Percentiles rank a stretch among this genome's conserved stretches.
phyloP scores from a whole-genome alignment of 2,329 filamentous ascomycete species.

The Mariannaea sp. region DNA sequence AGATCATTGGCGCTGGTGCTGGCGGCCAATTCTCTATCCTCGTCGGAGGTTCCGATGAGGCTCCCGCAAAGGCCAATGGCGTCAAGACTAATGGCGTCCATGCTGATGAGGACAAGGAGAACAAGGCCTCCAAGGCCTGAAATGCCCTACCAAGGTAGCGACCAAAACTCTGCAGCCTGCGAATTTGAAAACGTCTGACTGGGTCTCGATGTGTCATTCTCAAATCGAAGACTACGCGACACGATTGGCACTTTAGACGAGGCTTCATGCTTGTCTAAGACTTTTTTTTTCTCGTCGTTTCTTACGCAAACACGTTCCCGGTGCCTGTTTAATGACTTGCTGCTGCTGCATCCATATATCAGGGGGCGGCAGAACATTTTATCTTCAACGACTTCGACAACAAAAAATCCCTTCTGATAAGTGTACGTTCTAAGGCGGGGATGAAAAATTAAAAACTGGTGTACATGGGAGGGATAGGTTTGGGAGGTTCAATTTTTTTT shows the following conservation, averaged over 20 bases:
- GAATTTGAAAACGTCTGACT: background rate
- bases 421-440: background rate
- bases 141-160: background rate
- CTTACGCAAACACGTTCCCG: conserved; percentile 10
- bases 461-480: conserved; percentile 5
- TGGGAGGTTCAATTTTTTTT: conserved; percentile 2
- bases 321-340: conserved; percentile 16
- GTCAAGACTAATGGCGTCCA: conserved; percentile 31
- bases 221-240: background rate
- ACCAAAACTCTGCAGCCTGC: too few species aligned
- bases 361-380: conserved; percentile 3
- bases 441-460: conserved; percentile 14
- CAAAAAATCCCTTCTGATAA: conserved; percentile 5
- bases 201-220: background rate
- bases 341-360: background rate
- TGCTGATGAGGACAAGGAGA: conserved; percentile 23
- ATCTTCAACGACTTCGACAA: conserved; percentile 4
- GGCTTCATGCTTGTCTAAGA: too few species aligned
- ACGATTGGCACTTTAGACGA: background rate
- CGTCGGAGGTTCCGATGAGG: conserved; percentile 49
- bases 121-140: conserved; percentile 19
- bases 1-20: conserved; percentile 78
- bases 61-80: conserved; percentile 39
- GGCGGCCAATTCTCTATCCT: conserved; percentile 82
- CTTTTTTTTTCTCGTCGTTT: conserved; percentile 5